phyloP scores from a whole-genome alignment of 495 filamentous ascomycete species.

The Xylaria grammica region DNA sequence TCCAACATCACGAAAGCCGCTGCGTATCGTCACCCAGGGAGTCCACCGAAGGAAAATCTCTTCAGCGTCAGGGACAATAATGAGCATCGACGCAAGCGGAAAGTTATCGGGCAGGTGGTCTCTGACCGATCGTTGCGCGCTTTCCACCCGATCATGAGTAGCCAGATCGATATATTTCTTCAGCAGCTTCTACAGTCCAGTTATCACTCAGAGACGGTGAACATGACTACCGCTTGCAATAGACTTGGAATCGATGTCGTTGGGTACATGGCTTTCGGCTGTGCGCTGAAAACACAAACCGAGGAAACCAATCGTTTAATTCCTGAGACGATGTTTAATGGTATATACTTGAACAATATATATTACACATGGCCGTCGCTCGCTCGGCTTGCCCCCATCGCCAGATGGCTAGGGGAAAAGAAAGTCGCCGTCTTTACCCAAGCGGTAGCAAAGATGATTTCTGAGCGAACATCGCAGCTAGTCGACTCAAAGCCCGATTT shows the following conservation, averaged over 20 bases:
- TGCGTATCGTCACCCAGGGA: background rate
- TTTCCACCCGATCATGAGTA: constrained; percentile 20
- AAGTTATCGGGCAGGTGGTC: constrained; percentile 18
- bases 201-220: background rate
- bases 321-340: background rate
- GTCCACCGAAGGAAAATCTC: background rate
- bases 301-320: constrained; percentile 12
- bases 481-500: constrained; percentile 26
- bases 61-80: constrained; percentile 21
- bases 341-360: background rate
- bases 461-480: constrained; percentile 3
- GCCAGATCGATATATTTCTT: constrained; percentile 21
- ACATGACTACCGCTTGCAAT: constrained; percentile 14
- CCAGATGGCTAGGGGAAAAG: background rate
- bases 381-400: background rate
- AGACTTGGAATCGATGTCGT: constrained; percentile 20
- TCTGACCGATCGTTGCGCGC: constrained; percentile 22
- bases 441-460: constrained; percentile 20
- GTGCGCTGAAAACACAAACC: constrained; percentile 15
- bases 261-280: constrained; percentile 21
- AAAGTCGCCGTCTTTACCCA: constrained; percentile 3
- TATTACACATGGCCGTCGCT: background rate
- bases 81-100: constrained; percentile 21
- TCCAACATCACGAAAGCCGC: background rate
- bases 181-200: constrained; percentile 7